Evolutionary conservation across 176 grass and related monocot species (phyloP).

Genomic region (Carex kokanica): DNA sequence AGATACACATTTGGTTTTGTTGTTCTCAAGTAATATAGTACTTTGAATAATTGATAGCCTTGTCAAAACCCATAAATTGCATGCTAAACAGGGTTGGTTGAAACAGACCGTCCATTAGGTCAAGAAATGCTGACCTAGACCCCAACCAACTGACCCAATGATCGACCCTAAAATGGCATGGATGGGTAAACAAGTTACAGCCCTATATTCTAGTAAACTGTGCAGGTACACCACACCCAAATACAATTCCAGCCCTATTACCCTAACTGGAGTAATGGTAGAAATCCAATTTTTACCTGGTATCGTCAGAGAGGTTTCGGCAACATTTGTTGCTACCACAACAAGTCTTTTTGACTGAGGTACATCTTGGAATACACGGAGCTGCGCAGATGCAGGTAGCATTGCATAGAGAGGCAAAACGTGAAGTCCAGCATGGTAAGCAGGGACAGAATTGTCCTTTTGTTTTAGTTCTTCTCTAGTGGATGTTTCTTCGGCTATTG

Average conservation of each 20-base stretch:
- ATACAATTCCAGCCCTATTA: background rate
- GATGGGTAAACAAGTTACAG: background rate
- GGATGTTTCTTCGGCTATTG: background rate
- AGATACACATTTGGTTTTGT: background rate
- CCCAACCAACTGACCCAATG: background rate
- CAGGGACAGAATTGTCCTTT: slow-evolving; percentile 23
- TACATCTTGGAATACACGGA: slow-evolving; percentile 74
- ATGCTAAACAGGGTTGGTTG: background rate
- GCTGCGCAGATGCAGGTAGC: slow-evolving; percentile 86
- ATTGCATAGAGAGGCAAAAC: slow-evolving; percentile 93
- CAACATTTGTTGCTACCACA: slow-evolving; percentile 97
- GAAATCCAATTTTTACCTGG: slow-evolving; percentile 21
- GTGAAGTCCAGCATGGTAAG: slow-evolving; percentile 34
- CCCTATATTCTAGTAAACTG: background rate
- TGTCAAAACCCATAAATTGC: background rate
- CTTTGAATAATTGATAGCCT: background rate
- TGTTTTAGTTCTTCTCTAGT: background rate
- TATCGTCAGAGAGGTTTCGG: slow-evolving; percentile 93
- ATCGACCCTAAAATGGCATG: background rate
- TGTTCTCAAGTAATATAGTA: background rate
- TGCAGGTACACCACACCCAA: background rate
- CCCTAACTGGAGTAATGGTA: background rate
- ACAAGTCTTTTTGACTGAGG: slow-evolving; percentile 76
- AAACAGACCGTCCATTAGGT: background rate
- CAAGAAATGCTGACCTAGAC: background rate